phyloP scores from a whole-genome alignment of 805 yeast species.

The Candida orba region DNA sequence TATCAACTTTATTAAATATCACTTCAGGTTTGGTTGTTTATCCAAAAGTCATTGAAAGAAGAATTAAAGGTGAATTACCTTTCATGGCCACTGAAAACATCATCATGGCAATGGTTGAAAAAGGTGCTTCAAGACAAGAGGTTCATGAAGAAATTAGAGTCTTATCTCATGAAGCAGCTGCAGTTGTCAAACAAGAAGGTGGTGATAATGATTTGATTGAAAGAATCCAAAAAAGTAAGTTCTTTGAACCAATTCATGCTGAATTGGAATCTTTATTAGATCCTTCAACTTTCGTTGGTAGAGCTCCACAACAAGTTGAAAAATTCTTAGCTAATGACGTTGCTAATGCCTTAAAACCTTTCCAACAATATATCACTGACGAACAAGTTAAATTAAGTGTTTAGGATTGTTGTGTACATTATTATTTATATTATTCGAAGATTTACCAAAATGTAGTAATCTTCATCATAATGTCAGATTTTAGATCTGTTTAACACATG shows the following conservation, averaged over 20 bases:
- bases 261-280: conserved; percentile 78
- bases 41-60: conserved; percentile 97
- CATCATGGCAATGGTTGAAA: conserved; percentile 99
- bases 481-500: too few relatives aligned
- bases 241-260: conserved; percentile 83
- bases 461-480: too few relatives aligned
- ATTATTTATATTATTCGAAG: too few relatives aligned
- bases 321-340: conserved; percentile 85
- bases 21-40: conserved; percentile 94
- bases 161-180: conserved; percentile 93
- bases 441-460: too few relatives aligned
- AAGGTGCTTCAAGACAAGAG: conserved; percentile 96
- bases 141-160: conserved; percentile 98
- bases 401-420: conserved; percentile 23
- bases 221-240: conserved; percentile 67
- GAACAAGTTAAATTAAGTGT: conserved; percentile 78
- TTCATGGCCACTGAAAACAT: conserved; percentile 99
- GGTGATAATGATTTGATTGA: conserved; percentile 97
- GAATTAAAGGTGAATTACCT: conserved; percentile 90
- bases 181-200: conserved; percentile 95
- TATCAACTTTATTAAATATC: conserved; percentile 84
- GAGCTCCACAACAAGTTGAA: conserved; percentile 97
- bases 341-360: conserved; percentile 70
- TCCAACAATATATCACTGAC: conserved; percentile 47
- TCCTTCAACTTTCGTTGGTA: conserved; percentile 93